These are phyloP conservation scores for Ophiostoma pallidulum DNA, from an alignment of 2,329 filamentous ascomycete species.

Conservation along the genomic window DNA sequence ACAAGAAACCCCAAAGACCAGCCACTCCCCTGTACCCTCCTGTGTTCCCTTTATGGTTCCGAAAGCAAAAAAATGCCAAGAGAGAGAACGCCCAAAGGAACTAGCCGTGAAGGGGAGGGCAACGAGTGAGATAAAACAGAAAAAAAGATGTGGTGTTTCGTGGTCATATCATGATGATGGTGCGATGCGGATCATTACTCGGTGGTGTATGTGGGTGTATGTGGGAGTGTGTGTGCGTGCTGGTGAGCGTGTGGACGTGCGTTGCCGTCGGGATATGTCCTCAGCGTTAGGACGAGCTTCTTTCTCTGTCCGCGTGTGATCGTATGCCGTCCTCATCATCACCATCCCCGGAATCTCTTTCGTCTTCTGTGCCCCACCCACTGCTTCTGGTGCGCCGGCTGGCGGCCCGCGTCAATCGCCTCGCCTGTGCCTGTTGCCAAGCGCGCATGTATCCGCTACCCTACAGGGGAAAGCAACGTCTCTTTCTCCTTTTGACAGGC, in stretches of 20 bases:
- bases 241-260: too few species aligned
- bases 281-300: neutral
- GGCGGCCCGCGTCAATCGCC: neutral
- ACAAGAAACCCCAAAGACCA: too few species aligned
- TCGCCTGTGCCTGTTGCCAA: conserved; percentile 5
- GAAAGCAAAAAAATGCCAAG: neutral
- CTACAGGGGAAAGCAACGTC: conserved; percentile 72
- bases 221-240: neutral
- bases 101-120: neutral
- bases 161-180: conserved; percentile 21
- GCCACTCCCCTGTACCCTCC: too few species aligned
- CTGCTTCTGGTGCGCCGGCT: neutral
- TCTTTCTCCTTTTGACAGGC: conserved; percentile 67
- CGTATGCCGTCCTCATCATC: neutral
- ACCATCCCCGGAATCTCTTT: neutral
- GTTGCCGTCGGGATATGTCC: too few species aligned
- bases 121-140: conserved; percentile 6
- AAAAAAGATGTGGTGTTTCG: conserved; percentile 15
- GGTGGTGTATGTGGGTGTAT: neutral
- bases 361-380: neutral
- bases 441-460: conserved; percentile 13
- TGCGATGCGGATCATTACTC: conserved; percentile 18
- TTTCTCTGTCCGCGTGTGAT: neutral
- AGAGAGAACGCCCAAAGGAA: neutral
- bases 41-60: too few species aligned